Base-by-base conservation (phyloP, 2,329 filamentous ascomycete species). In the Apiospora sp. region DNA sequence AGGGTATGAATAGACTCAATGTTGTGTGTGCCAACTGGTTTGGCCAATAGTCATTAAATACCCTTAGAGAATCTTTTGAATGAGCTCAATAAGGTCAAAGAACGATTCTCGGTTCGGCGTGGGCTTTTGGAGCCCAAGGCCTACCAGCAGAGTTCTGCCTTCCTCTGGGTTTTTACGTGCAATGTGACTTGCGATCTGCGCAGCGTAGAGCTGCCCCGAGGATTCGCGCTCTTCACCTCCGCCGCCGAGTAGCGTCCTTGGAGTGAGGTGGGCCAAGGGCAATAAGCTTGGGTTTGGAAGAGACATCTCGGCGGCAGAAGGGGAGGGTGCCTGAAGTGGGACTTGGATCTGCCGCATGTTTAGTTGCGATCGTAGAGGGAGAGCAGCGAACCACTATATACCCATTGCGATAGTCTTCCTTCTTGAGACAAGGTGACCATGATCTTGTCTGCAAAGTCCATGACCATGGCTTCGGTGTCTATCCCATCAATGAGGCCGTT, bases 381-480 rank as follows among this genome's bases (percentile, higher is more conserved):
- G 27, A 22, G 27, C 44, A 69, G 27, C 19, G 34, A 41, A 22
- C 19, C 34, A n/a, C 22, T 34, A n/a, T 22, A 71, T 86, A 98
- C 95, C 96, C 96, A 99, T 87, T 98, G 96, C 27, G 94, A 93
- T 67, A 98, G 84, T 73, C 92, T 90, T 8, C 95, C 96, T 74
- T 92, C 90, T 84, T 98, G 96, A 0, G 93, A 94, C 73, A 98
- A 88, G 0, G 95, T 98, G 75, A 99, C 86, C 77, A 99, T 84
- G 78, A 99, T 94, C 83, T 94, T 97, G 87, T 98, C 96, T 12
- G 92, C 88, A 83, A 98, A 98, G 77, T 87, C 90, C 71, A 95
- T 86, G 14, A 88, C 88, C 51, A 90, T 91, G 46, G 94, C 92
- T 75, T 94, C 91, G 1, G 96, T 98, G 48, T 87, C 82, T 30